Percentiles rank a stretch among this genome's conserved stretches.
These are phyloP conservation scores for Alternaria arborescens DNA, from an alignment of 2,329 filamentous ascomycete species.

Conservation along the genomic window DNA sequence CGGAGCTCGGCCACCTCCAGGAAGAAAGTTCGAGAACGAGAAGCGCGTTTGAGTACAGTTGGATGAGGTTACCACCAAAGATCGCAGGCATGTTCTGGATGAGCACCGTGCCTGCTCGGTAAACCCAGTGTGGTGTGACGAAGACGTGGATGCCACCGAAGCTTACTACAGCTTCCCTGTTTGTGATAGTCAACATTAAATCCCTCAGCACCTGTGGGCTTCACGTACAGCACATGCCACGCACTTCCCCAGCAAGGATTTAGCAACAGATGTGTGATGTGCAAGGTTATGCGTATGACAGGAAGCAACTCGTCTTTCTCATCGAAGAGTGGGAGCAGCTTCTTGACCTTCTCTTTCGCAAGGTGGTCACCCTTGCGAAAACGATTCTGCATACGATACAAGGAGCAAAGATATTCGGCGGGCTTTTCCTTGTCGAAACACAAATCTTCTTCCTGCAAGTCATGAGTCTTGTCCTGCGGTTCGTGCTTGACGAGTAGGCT, in stretches of 20 bases:
- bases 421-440: constrained; percentile 40
- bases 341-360: constrained; percentile 31
- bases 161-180: constrained; percentile 43
- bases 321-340: constrained; percentile 38
- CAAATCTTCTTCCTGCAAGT: constrained; percentile 35
- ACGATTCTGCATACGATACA: constrained; percentile 47
- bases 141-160: constrained; percentile 43
- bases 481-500: not conserved
- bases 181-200: constrained; percentile 11
- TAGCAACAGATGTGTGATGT: constrained; percentile 45
- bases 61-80: constrained; percentile 42
- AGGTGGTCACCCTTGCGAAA: constrained; percentile 43
- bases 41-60: constrained; percentile 47
- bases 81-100: constrained; percentile 45
- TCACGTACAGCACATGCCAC: constrained; percentile 34
- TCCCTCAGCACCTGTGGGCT: not conserved
- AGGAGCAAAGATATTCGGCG: constrained; percentile 45
- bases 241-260: constrained; percentile 46
- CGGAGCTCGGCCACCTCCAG: constrained; percentile 48
- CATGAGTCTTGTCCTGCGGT: constrained; percentile 13
- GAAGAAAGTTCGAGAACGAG: constrained; percentile 45
- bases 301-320: constrained; percentile 36
- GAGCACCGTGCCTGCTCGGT: constrained; percentile 42
- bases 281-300: constrained; percentile 39
- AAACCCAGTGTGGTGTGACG: constrained; percentile 49